Evolutionary conservation across 495 filamentous ascomycete genomes (phyloP).

Genomic region (Penicillium argentinense): DNA sequence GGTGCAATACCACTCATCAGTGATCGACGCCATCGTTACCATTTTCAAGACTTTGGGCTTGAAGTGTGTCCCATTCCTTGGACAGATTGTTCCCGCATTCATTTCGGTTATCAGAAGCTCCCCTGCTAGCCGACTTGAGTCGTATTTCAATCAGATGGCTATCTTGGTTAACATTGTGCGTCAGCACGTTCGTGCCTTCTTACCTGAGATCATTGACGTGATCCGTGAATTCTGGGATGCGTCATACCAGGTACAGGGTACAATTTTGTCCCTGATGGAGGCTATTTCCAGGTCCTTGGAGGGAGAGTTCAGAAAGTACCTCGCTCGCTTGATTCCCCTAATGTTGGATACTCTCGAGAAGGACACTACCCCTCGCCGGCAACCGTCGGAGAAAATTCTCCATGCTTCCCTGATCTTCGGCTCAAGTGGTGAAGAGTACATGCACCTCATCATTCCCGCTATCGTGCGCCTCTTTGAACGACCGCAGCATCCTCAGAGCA

Average conservation of each 20-base stretch:
- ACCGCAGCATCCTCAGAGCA: constrained; percentile 67
- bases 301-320: constrained; percentile 94
- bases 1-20: constrained; percentile 83
- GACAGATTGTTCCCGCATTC: constrained; percentile 91
- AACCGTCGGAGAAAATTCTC: constrained; percentile 83
- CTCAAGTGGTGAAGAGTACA: constrained; percentile 92
- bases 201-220: constrained; percentile 81
- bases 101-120: constrained; percentile 80
- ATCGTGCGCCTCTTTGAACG: constrained; percentile 91
- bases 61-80: constrained; percentile 92
- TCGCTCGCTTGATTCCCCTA: constrained; percentile 81
- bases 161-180: constrained; percentile 92
- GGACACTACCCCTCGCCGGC: constrained; percentile 67
- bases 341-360: constrained; percentile 94
- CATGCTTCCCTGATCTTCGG: constrained; percentile 96
- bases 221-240: constrained; percentile 84
- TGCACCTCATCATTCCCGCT: constrained; percentile 96
- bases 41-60: constrained; percentile 95
- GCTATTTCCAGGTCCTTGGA: constrained; percentile 88
- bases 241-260: constrained; percentile 74
- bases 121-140: constrained; percentile 71
- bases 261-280: constrained; percentile 87
- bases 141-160: constrained; percentile 94
- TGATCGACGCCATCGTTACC: constrained; percentile 97
- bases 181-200: constrained; percentile 88